Evolutionary conservation across 306 rosid species (phyloP), one percentile per base, ranked within the genome.

Genomic region (Vigna unguiculata): DNA sequence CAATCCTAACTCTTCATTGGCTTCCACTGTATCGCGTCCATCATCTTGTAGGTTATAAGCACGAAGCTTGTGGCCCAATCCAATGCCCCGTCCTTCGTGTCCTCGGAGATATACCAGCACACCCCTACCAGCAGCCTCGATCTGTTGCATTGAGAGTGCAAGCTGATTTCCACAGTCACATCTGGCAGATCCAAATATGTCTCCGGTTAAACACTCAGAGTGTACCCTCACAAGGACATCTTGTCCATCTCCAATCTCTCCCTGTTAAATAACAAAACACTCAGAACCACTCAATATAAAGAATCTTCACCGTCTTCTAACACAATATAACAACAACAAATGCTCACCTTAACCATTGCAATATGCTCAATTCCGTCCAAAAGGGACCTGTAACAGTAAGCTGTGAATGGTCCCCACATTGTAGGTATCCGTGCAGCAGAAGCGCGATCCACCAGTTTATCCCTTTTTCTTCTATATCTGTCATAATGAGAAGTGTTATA

Each of bases 181-280:
- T 86, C 99, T 88, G 45, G 97, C 96, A 15, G 99, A 92, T 66
- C 99, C 97, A 58, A 95, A 92, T 84, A 95, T 92, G 76, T 95
- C 99, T n/a, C 99, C 99, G 2, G 99, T 95, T 38, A 95, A 91
- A 72, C 99, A 95, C 74, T 95, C 99, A 0, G 99, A 92, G 84
- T 95, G 99, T 36, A 95, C 99, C 60, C 99, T 92, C 71, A 95
- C 99, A 45, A 95, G 93, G 68, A 95, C 78, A 67, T 95, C 91
- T 75, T 89, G 83, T 51, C 99, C 99, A 38, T 95, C 97, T 34
- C 90, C 96, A 53, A 95, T 87, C 22, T 95, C 97, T 77, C 99
- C 99, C 99, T 95, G 87, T 76, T 79, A 30, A 46, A 72, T 13
- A 22, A 24, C 1, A 54, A 41, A 62, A 59, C 6, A 38, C 48